Conservation (phyloP, 2,329 filamentous ascomycete species). For the Gyromitra esculenta region DNA sequence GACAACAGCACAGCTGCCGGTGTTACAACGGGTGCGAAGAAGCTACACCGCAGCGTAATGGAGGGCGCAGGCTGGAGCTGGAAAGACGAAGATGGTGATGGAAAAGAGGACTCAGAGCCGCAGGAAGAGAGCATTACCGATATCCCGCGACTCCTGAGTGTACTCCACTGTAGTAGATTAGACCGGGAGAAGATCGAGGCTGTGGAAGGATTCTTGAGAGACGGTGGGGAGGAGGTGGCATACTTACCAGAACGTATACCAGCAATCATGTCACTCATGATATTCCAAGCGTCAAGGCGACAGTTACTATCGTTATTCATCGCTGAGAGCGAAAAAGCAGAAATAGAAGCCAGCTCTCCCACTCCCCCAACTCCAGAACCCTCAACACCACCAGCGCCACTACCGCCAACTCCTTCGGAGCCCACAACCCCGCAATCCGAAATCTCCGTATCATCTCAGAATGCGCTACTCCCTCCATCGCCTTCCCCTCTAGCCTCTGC, state of each 20-base stretch:
- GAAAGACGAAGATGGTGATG: conserved; percentile 56
- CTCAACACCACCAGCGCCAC: conserved; percentile 1
- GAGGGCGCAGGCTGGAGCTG: conserved; percentile 63
- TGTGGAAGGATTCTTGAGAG: conserved; percentile 80
- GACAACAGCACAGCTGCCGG: conserved; percentile 60
- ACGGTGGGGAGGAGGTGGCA: conserved; percentile 78
- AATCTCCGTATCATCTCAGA: not conserved
- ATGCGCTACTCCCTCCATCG: conserved; percentile 17
- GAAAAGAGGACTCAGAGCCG: conserved; percentile 59
- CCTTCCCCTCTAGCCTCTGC: conserved; percentile 9
- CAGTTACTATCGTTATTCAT: conserved; percentile 77
- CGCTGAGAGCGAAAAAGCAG: conserved; percentile 55
- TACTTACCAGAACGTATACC: conserved; percentile 80
- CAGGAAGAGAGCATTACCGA: conserved; percentile 67
- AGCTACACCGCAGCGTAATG: conserved; percentile 61
- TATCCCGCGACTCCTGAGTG: conserved; percentile 74
- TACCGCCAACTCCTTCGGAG: conserved; percentile 38
- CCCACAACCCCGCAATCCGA: conserved; percentile 57
- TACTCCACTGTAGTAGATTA: conserved; percentile 76
- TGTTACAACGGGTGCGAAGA: conserved; percentile 57
- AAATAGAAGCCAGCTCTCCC: conserved; percentile 58
- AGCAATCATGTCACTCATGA: conserved; percentile 83
- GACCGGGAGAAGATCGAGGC: conserved; percentile 92
- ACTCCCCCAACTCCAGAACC: conserved; percentile 56
- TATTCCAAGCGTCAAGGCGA: conserved; percentile 88